Conservation (phyloP, 1,284 basidiomycete species). For the Ganoderma leucocontextum region DNA sequence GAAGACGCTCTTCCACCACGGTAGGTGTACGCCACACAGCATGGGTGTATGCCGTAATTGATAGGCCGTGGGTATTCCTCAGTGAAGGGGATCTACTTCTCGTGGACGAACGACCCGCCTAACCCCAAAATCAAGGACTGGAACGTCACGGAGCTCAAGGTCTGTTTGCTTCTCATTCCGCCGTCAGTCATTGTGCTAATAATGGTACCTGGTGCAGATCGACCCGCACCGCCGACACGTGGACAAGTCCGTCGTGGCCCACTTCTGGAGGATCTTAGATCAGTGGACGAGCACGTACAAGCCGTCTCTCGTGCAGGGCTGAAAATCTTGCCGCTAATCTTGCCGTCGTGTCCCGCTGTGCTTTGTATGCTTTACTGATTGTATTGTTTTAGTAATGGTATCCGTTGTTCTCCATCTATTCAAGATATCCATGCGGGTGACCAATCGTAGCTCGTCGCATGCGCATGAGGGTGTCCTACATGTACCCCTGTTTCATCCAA, state of each 20-base stretch:
- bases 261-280: constrained; percentile 94
- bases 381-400: constrained; percentile 23
- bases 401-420: constrained; percentile 4
- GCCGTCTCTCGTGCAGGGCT: constrained; percentile 67
- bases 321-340: constrained; percentile 15
- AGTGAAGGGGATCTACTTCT: constrained; percentile 95
- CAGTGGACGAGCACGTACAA: constrained; percentile 85
- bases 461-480: neutral
- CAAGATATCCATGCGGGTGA: neutral
- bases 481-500: neutral
- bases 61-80: constrained; percentile 14
- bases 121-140: constrained; percentile 93
- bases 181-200: constrained; percentile 8
- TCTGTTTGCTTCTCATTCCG: constrained; percentile 42
- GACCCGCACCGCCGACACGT: constrained; percentile 91
- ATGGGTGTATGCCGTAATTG: constrained; percentile 4
- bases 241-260: constrained; percentile 94
- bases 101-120: constrained; percentile 91
- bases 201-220: constrained; percentile 60
- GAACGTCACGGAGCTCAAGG: constrained; percentile 96
- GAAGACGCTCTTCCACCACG: constrained; percentile 90
- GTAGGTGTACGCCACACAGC: constrained; percentile 53
- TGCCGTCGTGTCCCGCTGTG: constrained; percentile 12
- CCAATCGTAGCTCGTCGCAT: neutral
- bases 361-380: constrained; percentile 14